phyloP scores from a whole-genome alignment of 176 grass and related monocot genomes.

The Oryza glumipatula region DNA sequence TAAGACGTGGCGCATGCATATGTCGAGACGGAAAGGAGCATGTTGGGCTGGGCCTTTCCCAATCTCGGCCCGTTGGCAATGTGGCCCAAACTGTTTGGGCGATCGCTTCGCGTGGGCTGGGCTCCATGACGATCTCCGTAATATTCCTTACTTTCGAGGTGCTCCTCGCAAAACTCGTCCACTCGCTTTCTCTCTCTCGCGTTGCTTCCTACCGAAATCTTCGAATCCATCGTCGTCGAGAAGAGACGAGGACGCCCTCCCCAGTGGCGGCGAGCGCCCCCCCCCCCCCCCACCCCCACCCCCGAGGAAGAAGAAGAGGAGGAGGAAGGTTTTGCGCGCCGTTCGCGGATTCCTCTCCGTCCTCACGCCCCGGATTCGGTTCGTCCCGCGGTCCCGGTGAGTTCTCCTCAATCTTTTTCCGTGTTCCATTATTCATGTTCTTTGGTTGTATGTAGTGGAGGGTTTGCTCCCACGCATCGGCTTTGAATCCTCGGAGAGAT shows the following conservation, averaged over 20 bases:
- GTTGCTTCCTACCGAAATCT: not conserved
- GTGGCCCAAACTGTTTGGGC: no score
- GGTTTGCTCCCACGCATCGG: not conserved
- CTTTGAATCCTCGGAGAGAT: not conserved
- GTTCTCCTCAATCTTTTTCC: conserved; percentile 6
- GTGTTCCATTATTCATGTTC: not conserved
- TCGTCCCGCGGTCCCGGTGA: conserved; percentile 22
- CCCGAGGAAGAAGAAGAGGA: not conserved
- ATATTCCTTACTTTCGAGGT: not conserved
- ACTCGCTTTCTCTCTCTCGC: not conserved
- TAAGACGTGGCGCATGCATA: no score
- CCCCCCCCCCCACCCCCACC: no score
- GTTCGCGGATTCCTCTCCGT: not conserved
- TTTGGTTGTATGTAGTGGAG: not conserved
- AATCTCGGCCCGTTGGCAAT: no score
- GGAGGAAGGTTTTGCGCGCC: not conserved
- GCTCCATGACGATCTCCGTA: not conserved
- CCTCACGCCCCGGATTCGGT: not conserved
- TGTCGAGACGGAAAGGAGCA: no score
- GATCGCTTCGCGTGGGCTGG: no score
- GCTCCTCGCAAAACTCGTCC: not conserved
- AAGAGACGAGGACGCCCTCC: not conserved
- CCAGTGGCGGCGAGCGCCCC: not conserved
- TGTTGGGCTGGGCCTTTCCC: no score
- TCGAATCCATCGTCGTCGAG: not conserved